Evolutionary conservation across 768 basidiomycete genomes (phyloP), one percentile per base, ranked within the genome.

Genomic region (Nidularia pulvinata): DNA sequence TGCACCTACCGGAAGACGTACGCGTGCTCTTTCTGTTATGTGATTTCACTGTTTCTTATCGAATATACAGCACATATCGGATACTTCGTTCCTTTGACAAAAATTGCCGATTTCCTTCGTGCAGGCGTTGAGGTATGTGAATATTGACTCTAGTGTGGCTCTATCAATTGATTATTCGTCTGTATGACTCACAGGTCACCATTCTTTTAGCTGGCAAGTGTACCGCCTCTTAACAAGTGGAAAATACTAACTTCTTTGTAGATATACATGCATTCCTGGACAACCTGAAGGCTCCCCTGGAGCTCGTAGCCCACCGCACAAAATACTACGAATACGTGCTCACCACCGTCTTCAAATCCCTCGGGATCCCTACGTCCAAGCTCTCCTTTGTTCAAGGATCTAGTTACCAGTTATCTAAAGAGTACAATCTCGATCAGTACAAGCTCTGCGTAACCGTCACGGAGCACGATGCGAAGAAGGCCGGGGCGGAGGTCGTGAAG

Each of bases 401-500:
- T 1, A 88, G 89, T 57, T 95, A 95, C 84, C 95, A 99, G 66
- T 84, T 98, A 54, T 85, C 87, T 0, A 80, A 77, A 37, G 94
- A 96, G 59, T 99, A 96, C 80, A 97, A 88, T 61, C 79, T 98
- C 63, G 97, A 98, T 73, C 91, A 95, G 65, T 98, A 94, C 84
- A 82, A 82, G 61, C 82, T 98, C 48, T 91, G 89, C 61, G 85
- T 95, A n/a, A 88, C 85, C 55, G 94, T 96, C 16, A 85, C 93
- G 1, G 93, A 98, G 61, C 95, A 96, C 69, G 97, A 98, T 60
- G 94, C 96, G 25, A 96, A 96, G 69, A 97, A 97, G 70, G 97
- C 97, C 0, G 97, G 97, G 5, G 95, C 97, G 2, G 97, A 98
- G 68, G 97, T 98, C 52, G 97, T 99, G 60, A 98, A 98, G 70